Base-by-base conservation (phyloP, 2,329 filamentous ascomycete genomes). In the Dichotomopilus funicola region DNA sequence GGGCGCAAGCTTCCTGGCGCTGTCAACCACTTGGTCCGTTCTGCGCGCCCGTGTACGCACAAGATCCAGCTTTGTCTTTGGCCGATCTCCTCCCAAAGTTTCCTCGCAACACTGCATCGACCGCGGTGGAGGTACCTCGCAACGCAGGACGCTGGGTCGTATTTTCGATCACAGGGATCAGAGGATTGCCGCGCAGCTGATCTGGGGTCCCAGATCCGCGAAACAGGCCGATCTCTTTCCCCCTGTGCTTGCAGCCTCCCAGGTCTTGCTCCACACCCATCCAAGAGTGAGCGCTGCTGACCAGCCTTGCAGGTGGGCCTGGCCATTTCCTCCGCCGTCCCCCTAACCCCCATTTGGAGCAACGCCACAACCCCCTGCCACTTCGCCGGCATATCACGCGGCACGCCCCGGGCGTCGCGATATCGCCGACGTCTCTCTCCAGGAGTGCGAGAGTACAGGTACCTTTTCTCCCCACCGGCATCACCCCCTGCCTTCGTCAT, bases 121-220 rank as follows among this genome's bases (percentile, higher is more conserved):
- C 19, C 19, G 19, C 19, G 19, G 19, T 27, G 19, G 19, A 27
- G 19, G 19, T 27, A 59, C 59, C 61, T 58, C 56, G 49, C 49
- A 53, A 45, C 46, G 54, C 42, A 47, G 50, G 48, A 56, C 19
- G 19, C 19, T 27, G 51, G 41, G 59, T 59, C 55, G 54, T 49
- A 56, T 57, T 59, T 54, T 51, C 59, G 57, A 61, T 62, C 62
- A 62, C 62, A 63, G 59, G 62, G 62, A 60, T 64, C 57, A 59
- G 55, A 40, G 49, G 49, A 54, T 55, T 58, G 58, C 56, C 56
- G 57, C 57, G 47, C 60, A 61, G 62, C 59, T 64, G 62, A 62
- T 63, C 62, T 59, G 59, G 58, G 59, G 50, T 61, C 55, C 59
- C 53, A 55, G 61, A 62, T 61, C 54, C 58, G 54, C 61, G 27